Evolutionary conservation across 2,329 filamentous ascomycete genomes (phyloP).

Genomic region (Aspergillus candidus): DNA sequence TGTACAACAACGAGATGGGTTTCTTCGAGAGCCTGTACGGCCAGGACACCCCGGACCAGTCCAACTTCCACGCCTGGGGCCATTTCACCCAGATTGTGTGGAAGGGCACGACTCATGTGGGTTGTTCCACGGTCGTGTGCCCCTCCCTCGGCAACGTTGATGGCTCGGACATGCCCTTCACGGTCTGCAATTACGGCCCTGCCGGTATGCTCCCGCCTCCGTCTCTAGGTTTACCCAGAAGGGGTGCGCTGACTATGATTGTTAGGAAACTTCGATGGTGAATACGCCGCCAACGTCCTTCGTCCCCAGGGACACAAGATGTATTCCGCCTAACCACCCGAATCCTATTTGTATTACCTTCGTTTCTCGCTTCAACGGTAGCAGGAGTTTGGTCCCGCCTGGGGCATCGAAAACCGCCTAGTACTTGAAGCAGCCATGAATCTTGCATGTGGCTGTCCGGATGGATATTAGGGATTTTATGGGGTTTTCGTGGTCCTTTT

Average conservation of each 20-base stretch:
- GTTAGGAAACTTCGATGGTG: slow-evolving; percentile 49
- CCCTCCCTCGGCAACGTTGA: slow-evolving; percentile 37
- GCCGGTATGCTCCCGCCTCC: slow-evolving; percentile 52
- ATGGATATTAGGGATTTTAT: neutral
- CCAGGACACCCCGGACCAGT: slow-evolving; percentile 52
- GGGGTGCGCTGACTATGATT: slow-evolving; percentile 17
- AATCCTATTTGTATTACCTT: neutral
- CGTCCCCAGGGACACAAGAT: slow-evolving; percentile 35
- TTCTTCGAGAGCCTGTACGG: slow-evolving; percentile 56
- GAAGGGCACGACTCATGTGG: slow-evolving; percentile 56
- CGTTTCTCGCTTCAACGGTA: slow-evolving; percentile 2
- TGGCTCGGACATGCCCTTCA: slow-evolving; percentile 55
- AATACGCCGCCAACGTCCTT: slow-evolving; percentile 51
- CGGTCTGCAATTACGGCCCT: slow-evolving; percentile 81
- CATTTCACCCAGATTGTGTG: slow-evolving; percentile 74
- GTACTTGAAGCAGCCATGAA: neutral
- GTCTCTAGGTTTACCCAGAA: neutral
- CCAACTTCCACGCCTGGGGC: slow-evolving; percentile 61
- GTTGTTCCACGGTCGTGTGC: slow-evolving; percentile 54
- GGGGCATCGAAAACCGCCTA: slow-evolving; percentile 1
- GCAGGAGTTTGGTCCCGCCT: neutral
- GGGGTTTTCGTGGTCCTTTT: neutral
- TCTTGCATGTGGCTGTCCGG: neutral
- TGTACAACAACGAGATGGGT: slow-evolving; percentile 77
- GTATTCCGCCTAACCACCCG: slow-evolving; percentile 25